phyloP scores from a whole-genome alignment of 2,329 filamentous ascomycete genomes.

The Herpotrichia juniperi region DNA sequence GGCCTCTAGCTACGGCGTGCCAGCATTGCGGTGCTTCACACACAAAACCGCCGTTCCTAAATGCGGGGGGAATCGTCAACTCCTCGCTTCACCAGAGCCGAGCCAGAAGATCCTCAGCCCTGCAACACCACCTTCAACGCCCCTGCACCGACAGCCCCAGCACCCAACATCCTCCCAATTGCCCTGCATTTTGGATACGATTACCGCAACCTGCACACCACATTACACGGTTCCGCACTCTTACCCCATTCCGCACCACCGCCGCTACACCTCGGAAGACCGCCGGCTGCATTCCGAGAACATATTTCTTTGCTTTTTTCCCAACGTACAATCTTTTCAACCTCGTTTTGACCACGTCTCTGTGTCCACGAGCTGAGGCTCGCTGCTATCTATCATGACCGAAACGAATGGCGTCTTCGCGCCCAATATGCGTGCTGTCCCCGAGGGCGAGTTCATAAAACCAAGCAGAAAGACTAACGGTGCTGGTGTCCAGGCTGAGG shows the following conservation, averaged over 20 bases:
- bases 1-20: constrained; percentile 14
- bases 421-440: constrained; percentile 48
- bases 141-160: constrained; percentile 29
- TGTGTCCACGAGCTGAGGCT: constrained; percentile 32
- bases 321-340: constrained; percentile 16
- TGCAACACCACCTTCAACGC: constrained; percentile 27
- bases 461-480: constrained; percentile 60
- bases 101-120: constrained; percentile 35
- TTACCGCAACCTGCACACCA: neutral
- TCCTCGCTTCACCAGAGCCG: constrained; percentile 43
- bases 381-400: constrained; percentile 30
- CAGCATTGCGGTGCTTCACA: neutral
- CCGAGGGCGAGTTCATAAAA: constrained; percentile 51
- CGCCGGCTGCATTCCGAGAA: constrained; percentile 35
- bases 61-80: constrained; percentile 45
- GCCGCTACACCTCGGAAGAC: constrained; percentile 35
- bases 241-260: constrained; percentile 10
- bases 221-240: neutral
- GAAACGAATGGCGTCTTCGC: constrained; percentile 45
- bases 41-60: constrained; percentile 36
- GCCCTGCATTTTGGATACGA: constrained; percentile 7
- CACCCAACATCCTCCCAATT: constrained; percentile 16
- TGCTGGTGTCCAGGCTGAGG: constrained; percentile 84
- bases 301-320: constrained; percentile 25
- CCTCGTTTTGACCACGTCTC: constrained; percentile 20